These are phyloP conservation scores for Penicillium taxi DNA, from an alignment of 495 filamentous ascomycete genomes.

Conservation along the genomic window DNA sequence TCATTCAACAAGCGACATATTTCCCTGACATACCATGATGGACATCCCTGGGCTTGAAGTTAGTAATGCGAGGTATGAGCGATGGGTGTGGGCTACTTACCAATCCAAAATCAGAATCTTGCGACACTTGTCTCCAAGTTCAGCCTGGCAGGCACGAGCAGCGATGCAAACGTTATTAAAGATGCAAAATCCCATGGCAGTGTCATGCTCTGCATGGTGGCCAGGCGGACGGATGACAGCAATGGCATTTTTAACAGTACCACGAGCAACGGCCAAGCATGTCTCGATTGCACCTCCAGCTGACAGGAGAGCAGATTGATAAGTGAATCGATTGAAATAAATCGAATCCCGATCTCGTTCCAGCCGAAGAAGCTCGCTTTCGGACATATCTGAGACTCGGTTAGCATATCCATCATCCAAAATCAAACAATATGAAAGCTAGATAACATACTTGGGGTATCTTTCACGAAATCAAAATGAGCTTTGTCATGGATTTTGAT, in stretches of 20 bases:
- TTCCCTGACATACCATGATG: slow-evolving; percentile 45
- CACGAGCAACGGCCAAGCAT: slow-evolving; percentile 70
- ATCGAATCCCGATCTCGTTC: slow-evolving; percentile 70
- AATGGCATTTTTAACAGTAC: slow-evolving; percentile 84
- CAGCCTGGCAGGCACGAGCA: slow-evolving; percentile 68
- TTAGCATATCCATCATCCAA: slow-evolving; percentile 7
- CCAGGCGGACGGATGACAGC: slow-evolving; percentile 91
- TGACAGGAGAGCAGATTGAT: slow-evolving; percentile 68
- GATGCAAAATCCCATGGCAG: slow-evolving; percentile 87
- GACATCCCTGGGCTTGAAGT: slow-evolving; percentile 43
- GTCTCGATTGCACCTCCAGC: slow-evolving; percentile 96
- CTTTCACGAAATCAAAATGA: slow-evolving; percentile 71
- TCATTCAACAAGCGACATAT: not conserved
- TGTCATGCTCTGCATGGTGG: slow-evolving; percentile 82
- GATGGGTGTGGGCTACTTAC: slow-evolving; percentile 46
- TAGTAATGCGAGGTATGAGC: not conserved
- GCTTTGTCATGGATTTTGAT: slow-evolving; percentile 62
- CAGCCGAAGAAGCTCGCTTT: slow-evolving; percentile 56
- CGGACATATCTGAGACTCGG: slow-evolving; percentile 34
- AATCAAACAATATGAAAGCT: slow-evolving; percentile 1
- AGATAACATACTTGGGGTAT: slow-evolving; percentile 40
- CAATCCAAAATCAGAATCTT: slow-evolving; percentile 93
- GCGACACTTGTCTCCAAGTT: slow-evolving; percentile 67
- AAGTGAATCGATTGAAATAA: slow-evolving; percentile 80
- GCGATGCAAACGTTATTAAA: slow-evolving; percentile 97